Base-by-base conservation (phyloP, 176 grass and related monocot genomes). In the Rhynchospora pubera region DNA sequence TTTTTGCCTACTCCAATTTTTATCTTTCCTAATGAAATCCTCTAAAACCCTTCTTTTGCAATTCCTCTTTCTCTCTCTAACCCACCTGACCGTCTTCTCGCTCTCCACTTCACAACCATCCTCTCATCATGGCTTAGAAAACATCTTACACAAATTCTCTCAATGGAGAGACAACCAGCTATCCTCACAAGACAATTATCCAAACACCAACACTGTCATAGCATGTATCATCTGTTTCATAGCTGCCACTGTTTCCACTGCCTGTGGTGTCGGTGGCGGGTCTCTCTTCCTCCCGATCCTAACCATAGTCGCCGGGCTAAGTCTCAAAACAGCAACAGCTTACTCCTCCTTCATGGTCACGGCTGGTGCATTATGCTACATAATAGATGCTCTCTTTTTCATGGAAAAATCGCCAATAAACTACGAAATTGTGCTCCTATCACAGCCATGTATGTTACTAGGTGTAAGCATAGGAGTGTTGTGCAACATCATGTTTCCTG, bases 281-380 rank as follows among this genome's bases (percentile, higher is more conserved):
- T 93, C 94, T 12, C 86, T 97, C 47, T 97, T 91, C 83, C 82
- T 97, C 11, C 91, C 91, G 7, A 93, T 97, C 85, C 87, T 97
- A 15, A 93, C 87, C 66, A 46, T 97, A 1, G 87, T 89, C 48
- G 87, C 89, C 0, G 91, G 89, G 22, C 50, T 97, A 0, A 58
- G 66, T 87, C 89, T 93, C 56, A 97, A 97, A 88, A 50, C 57
- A 3, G 87, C 94, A 47, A 87, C 94, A 6, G 44, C 85, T 18
- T 89, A 78, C 89, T 87, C 79, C 1, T 85, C 94, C 57, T 97
- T 97, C 87, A 93, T 97, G 94, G 91, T 97, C 26, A 82, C 91
- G 2, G 91, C 85, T 24, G 94, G 85, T 71, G 86, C 91, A 10
- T 48, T 89, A 0, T 90, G 87, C 6, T 93, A 93, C 57, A 91